phyloP scores from a whole-genome alignment of 73 alveolate genomes.

The Uronychia binucleata region DNA sequence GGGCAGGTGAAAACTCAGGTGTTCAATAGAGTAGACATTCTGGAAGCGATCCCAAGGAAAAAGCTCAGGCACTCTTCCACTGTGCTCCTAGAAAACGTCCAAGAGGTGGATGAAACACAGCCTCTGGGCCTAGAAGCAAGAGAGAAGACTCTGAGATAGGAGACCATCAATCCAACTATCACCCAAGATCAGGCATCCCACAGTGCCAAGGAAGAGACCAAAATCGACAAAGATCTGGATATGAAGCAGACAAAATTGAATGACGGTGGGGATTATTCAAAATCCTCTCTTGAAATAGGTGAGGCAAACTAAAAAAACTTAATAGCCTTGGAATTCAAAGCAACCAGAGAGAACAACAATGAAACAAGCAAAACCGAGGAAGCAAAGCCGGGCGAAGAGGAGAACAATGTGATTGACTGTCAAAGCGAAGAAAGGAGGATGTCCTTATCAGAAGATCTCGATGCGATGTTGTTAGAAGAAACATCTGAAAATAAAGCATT shows the following conservation, averaged over 20 bases:
- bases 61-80: neutral
- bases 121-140: neutral
- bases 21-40: neutral
- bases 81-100: no score
- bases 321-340: no score
- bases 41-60: neutral
- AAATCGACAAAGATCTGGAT: no score
- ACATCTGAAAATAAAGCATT: neutral
- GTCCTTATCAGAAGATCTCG: neutral
- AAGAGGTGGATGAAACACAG: no score
- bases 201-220: no score
- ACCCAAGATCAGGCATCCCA: no score
- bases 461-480: neutral
- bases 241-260: no score
- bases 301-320: no score
- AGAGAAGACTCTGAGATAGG: neutral
- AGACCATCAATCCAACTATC: no score
- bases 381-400: neutral
- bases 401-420: neutral
- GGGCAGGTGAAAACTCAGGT: neutral
- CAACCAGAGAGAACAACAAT: no score
- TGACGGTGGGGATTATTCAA: no score
- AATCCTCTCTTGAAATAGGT: no score
- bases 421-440: neutral
- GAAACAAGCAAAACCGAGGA: neutral